These are phyloP conservation scores for Mycena olivaceomarginata DNA, from an alignment of 768 basidiomycete genomes.

Conservation along the genomic window DNA sequence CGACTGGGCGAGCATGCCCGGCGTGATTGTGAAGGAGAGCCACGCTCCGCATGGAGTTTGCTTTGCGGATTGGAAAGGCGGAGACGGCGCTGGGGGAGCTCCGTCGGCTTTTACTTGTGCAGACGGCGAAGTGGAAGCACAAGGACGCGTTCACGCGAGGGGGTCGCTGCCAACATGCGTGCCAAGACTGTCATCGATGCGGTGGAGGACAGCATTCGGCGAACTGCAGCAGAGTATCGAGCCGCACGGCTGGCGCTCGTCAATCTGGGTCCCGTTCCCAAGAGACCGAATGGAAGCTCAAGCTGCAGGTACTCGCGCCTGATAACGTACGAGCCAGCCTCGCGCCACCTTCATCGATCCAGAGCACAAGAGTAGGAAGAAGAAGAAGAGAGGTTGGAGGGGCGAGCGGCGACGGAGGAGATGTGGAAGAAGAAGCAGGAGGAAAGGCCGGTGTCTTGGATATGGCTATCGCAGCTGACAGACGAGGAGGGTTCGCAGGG, in stretches of 20 bases:
- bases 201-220: neutral
- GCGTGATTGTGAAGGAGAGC: constrained; percentile 16
- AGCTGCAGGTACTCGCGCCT: constrained; percentile 26
- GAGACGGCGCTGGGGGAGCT: neutral
- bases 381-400: neutral
- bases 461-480: too few relatives aligned
- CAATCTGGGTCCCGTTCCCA: neutral
- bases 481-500: too few relatives aligned
- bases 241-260: constrained; percentile 40
- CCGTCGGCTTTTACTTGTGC: neutral
- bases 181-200: neutral
- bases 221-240: neutral
- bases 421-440: too few relatives aligned
- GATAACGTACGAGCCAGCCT: constrained; percentile 45
- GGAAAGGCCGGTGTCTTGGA: too few relatives aligned
- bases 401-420: too few relatives aligned
- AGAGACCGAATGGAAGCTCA: constrained; percentile 37
- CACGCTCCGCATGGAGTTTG: constrained; percentile 9
- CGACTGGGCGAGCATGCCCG: constrained; percentile 20
- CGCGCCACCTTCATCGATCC: constrained; percentile 15
- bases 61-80: too few relatives aligned
- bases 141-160: too few relatives aligned
- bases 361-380: neutral
- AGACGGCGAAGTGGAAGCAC: neutral
- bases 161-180: neutral